These are phyloP conservation scores for Ogataea minuta DNA, from an alignment of 805 yeast genomes.

Conservation along the genomic window DNA sequence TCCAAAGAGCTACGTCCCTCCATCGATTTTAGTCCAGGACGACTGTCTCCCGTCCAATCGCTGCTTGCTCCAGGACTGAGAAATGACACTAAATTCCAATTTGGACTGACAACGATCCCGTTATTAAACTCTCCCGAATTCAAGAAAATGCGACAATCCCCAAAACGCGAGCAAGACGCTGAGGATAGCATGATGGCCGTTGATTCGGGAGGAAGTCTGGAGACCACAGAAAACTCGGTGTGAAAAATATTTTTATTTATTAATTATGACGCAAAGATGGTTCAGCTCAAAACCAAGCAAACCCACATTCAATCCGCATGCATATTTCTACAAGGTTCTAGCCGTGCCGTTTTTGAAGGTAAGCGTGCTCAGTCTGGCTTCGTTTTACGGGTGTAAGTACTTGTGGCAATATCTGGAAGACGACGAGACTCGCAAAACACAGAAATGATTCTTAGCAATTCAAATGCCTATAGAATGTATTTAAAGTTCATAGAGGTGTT, in stretches of 20 bases:
- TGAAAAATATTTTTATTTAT: constrained; percentile 2
- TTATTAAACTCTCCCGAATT: constrained; percentile 8
- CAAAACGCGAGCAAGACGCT: constrained; percentile 1
- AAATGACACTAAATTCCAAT: constrained; percentile 14
- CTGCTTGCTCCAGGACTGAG: constrained; percentile 13
- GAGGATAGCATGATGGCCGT: constrained; percentile 17
- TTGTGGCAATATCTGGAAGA: constrained; percentile 44
- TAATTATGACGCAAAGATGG: constrained; percentile 6
- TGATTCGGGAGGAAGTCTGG: constrained; percentile 14
- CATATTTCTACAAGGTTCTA: constrained; percentile 44
- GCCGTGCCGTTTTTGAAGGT: constrained; percentile 47
- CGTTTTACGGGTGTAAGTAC: constrained; percentile 46
- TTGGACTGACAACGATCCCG: constrained; percentile 11
- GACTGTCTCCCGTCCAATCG: constrained; percentile 9
- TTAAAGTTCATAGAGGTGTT: neutral
- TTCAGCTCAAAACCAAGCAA: constrained; percentile 3
- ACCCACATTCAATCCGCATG: constrained; percentile 29
- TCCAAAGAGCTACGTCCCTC: constrained; percentile 17
- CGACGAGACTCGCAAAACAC: constrained; percentile 11
- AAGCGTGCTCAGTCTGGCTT: constrained; percentile 41
- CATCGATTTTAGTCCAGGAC: constrained; percentile 4
- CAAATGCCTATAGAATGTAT: constrained; percentile 12
- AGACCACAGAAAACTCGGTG: constrained; percentile 2
- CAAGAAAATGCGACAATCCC: neutral
- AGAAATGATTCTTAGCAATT: constrained; percentile 9